phyloP scores from a whole-genome alignment of 345 rosid species.

The Gossypium turneri region DNA sequence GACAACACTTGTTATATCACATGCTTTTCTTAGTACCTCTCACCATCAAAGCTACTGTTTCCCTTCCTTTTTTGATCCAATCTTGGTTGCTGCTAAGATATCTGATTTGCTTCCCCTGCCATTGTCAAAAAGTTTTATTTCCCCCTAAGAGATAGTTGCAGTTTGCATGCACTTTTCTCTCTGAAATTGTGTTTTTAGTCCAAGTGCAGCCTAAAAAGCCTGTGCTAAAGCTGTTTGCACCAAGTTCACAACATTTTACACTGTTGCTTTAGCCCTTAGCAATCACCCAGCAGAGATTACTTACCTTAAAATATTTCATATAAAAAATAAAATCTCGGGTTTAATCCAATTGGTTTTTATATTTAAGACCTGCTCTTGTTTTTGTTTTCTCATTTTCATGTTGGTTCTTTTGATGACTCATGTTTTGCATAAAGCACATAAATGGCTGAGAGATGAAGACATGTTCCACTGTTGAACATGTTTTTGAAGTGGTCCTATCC shows the following conservation, averaged over 20 bases:
- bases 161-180: constrained; percentile 22
- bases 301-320: not conserved
- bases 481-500: not conserved
- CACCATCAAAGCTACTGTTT: constrained; percentile 17
- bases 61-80: constrained; percentile 9
- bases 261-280: not conserved
- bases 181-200: not conserved
- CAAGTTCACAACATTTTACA: not conserved
- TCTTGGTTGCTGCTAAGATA: not conserved
- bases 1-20: constrained; percentile 25
- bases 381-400: not conserved
- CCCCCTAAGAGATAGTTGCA: constrained; percentile 12
- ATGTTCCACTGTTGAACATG: not conserved
- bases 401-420: not conserved
- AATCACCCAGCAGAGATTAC: not conserved
- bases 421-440: not conserved
- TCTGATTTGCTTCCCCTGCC: constrained; percentile 14
- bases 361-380: not conserved
- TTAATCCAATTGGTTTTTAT: not conserved
- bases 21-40: constrained; percentile 19
- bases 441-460: not conserved
- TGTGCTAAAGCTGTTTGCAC: constrained; percentile 11
- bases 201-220: constrained; percentile 16
- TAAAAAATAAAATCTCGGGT: not conserved
- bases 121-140: not conserved